Evolutionary conservation across 2,329 filamentous ascomycete genomes (phyloP), one percentile per base, ranked within the genome.

Genomic region (Thelonectria blattea): DNA sequence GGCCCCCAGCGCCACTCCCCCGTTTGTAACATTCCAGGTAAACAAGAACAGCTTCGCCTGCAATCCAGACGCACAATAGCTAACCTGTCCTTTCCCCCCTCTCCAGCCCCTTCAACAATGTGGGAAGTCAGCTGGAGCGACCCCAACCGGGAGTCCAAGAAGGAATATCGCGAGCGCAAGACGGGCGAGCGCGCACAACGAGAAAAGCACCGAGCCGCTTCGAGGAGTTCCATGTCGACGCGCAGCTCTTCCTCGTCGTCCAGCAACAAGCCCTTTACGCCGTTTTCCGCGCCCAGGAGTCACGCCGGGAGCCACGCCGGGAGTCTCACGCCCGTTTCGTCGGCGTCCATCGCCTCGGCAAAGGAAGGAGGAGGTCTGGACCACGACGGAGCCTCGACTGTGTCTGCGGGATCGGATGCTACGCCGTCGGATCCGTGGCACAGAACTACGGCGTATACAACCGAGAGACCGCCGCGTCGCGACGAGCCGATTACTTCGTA

Each of bases 91-190:
- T 37, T 15, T 37, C 34, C 34, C 34, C 22, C 22, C 3, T 24
- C n/a, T n/a, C n/a, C n/a, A 30, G 27, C 5, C 11, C 34, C 55
- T 49, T 45, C 6, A 17, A 68, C 50, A 17, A 68, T 68, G 66
- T 68, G 66, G 66, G 64, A 68, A 14, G 64, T 63, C 32, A 62
- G 51, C 17, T 68, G 66, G 66, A 62, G 49, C 10, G 22, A 60
- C 42, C 52, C 61, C 56, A 12, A 52, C 20, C 58, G 58, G 46
- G 65, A 68, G 41, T 61, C 65, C 0, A 60, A 59, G 30, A 65
- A 60, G 43, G 65, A 68, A n/a, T 64, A 61, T 27, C 64, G 59
- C 3, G 64, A 68, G 20, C 65, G 53, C 5, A 68, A 65, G 43
- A 47, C 14, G 10, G 11, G 20, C n/a, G 45, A 30, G 22, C 45